Percentiles rank a stretch among this genome's conserved stretches.
Evolutionary conservation across 257 asterid species (phyloP).

Genomic region (Gardenia jasminoides): DNA sequence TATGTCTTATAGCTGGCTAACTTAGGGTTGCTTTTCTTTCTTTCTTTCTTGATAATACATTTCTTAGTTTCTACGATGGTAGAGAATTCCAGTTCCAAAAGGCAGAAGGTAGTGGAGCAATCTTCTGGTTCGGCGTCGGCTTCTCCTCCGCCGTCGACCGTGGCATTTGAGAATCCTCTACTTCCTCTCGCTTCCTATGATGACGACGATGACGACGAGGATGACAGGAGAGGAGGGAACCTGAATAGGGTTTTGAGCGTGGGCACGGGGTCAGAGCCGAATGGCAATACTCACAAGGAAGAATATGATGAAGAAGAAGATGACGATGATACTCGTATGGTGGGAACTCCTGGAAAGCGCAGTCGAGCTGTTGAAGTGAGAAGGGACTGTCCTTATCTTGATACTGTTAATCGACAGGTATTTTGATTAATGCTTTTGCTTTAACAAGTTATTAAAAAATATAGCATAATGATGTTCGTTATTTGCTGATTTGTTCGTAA

Average conservation of each 20-base stretch:
- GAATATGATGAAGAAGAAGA: constrained; percentile 47
- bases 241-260: constrained; percentile 19
- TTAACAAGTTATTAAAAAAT: too few relatives aligned
- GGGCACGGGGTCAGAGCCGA: constrained; percentile 23
- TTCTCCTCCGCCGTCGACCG: constrained; percentile 23
- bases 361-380: constrained; percentile 67
- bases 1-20: not conserved
- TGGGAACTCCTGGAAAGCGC: constrained; percentile 34
- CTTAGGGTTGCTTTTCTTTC: constrained; percentile 1
- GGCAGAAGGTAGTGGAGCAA: constrained; percentile 48
- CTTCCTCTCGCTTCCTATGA: constrained; percentile 81
- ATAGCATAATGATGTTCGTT: too few relatives aligned
- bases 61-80: constrained; percentile 7
- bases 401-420: constrained; percentile 97
- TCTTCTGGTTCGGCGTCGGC: constrained; percentile 14
- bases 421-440: not conserved
- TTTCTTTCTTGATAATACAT: not conserved
- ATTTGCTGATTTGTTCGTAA: not conserved
- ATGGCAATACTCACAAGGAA: constrained; percentile 27
- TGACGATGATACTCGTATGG: constrained; percentile 33
- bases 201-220: constrained; percentile 71
- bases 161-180: constrained; percentile 60
- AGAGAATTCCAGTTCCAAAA: constrained; percentile 46
- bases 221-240: constrained; percentile 23
- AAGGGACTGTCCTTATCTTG: constrained; percentile 96